A percentile compares a stretch with the other conserved stretches of the same genome.
Conservation (phyloP, 306 rosid genomes). For the Parietaria judaica region DNA sequence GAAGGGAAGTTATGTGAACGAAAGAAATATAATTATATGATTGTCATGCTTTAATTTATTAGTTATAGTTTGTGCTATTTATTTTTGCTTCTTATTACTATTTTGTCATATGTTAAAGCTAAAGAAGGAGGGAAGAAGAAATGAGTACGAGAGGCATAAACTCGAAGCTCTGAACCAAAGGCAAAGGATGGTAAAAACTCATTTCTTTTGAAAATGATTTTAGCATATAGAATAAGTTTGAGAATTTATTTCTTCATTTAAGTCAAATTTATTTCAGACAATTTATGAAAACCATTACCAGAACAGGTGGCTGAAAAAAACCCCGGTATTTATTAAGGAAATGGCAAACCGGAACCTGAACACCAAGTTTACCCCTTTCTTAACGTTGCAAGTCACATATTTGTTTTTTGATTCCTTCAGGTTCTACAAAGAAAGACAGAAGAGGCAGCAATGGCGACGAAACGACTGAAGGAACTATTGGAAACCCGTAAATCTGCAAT, state of each 20-base stretch:
- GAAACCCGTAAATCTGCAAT: conserved; percentile 58
- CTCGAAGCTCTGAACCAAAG: conserved; percentile 75
- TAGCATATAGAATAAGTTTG: background rate
- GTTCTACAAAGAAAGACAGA: conserved; percentile 87
- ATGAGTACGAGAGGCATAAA: conserved; percentile 67
- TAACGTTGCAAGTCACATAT: no score
- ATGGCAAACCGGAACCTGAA: no score
- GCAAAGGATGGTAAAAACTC: conserved; percentile 50
- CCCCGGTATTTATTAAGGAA: no score
- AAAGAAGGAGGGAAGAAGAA: conserved; percentile 77
- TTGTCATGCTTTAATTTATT: background rate
- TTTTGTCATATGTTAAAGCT: conserved; percentile 48
- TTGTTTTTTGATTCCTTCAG: conserved; percentile 18
- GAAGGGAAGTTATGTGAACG: no score
- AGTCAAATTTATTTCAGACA: no score
- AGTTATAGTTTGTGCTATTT: conserved; percentile 2
- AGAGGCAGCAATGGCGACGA: conserved; percentile 73
- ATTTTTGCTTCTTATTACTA: background rate
- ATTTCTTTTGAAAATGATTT: background rate
- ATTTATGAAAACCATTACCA: no score
- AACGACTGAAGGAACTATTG: conserved; percentile 58
- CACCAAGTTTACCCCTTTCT: no score
- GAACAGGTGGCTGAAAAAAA: no score
- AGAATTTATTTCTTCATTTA: no score
- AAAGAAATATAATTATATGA: no score